Base-by-base conservation (phyloP, 1,284 basidiomycete genomes). In the Cutaneotrichosporon daszewskae region DNA sequence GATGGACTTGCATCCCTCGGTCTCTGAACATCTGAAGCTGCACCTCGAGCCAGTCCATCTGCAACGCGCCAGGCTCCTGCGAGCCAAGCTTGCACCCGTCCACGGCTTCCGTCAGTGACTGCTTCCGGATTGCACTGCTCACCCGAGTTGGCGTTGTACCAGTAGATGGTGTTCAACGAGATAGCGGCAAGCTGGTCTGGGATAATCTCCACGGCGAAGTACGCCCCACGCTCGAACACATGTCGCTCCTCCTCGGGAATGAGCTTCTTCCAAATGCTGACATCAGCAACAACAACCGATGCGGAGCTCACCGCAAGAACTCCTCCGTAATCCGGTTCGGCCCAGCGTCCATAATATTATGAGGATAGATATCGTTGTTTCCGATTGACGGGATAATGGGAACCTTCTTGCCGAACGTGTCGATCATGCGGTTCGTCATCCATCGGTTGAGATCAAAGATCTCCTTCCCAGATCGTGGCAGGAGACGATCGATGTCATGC, bases 361-460 rank as follows among this genome's bases (percentile, higher is more conserved):
- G 84, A 75, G 86, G 87, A 80, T 83, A 88, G 44, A 90, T 79
- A 72, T 89, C 87, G 66, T 90, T 90, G 69, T 90, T 90, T 79
- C 88, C 90, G 49, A 95, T 74, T 63, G 80, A 85, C 1, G 90
- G 88, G 20, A 95, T 78, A 25, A 94, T 82, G 10, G 86, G 82
- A 24, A 94, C 80, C 10, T 84, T 82, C 45, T 77, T 80, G 42
- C 71, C 92, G 88, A 47, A 84, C 69, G 39, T 77, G 63, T 66
- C 61, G 48, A 81, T 71, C 82, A 96, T 88, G 67, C 79, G 81
- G 18, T 69, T 63, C 7, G 83, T 79, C 50, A 90, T 76, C 43
- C 76, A 73, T 9, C 79, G 74, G 63, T 95, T 95, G 38, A 84
- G 72, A 5, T 78, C 75, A 58, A 84, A 85, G 49, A 95, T 92